These are phyloP conservation scores for Quercus glauca DNA, from an alignment of 306 rosid species.

Conservation along the genomic window DNA sequence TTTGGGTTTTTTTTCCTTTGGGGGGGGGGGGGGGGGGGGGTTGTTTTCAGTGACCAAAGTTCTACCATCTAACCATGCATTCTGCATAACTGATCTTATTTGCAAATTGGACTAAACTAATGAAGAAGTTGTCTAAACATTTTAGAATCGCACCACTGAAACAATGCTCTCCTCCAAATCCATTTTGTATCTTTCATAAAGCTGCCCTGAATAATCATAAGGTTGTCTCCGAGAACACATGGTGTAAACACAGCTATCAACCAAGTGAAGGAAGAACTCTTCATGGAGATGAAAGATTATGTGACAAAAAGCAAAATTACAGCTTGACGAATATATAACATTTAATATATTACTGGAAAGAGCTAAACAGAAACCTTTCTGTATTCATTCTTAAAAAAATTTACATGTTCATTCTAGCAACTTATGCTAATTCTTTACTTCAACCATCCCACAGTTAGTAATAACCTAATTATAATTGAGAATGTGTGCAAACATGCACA, in stretches of 20 bases:
- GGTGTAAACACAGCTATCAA: neutral
- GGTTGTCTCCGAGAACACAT: constrained; percentile 4
- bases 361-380: neutral
- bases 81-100: neutral
- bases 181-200: neutral
- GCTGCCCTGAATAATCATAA: neutral
- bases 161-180: neutral
- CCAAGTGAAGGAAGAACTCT: neutral
- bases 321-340: neutral
- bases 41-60: neutral
- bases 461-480: neutral
- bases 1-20: too few species aligned
- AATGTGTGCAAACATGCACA: neutral
- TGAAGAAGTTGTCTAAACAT: neutral
- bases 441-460: neutral
- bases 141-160: neutral
- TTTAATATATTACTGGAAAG: neutral
- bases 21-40: too few species aligned
- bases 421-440: neutral
- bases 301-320: neutral
- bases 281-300: neutral
- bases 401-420: neutral
- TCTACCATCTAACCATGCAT: neutral
- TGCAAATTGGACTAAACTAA: neutral
- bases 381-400: neutral